phyloP scores from a whole-genome alignment of 1,139 yeast genomes.

The Lodderomyces orthopsilosis region DNA sequence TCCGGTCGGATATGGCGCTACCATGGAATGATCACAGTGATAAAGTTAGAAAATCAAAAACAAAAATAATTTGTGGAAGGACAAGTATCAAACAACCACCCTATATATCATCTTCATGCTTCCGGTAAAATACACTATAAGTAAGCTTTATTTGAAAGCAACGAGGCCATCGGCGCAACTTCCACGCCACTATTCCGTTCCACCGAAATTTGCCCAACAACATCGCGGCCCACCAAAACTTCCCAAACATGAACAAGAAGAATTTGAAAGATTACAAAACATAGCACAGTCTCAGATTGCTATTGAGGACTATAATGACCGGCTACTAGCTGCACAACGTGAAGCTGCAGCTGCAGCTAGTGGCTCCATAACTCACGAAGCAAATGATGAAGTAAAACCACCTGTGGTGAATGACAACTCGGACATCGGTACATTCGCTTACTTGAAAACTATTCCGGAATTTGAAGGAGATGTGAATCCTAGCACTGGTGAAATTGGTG shows the following conservation, averaged over 20 bases:
- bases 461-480: conserved; percentile 96
- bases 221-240: conserved; percentile 81
- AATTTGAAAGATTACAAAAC: conserved; percentile 81
- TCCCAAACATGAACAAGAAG: conserved; percentile 86
- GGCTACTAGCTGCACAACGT: conserved; percentile 19
- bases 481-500: conserved; percentile 90
- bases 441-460: conserved; percentile 80
- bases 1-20: conserved; percentile 1
- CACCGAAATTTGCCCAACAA: conserved; percentile 25
- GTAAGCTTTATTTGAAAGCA: not conserved
- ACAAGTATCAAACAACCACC: not conserved
- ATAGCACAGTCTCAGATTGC: conserved; percentile 80
- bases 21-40: not conserved
- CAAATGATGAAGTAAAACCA: conserved; percentile 23
- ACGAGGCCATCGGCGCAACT: not conserved
- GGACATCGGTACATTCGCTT: conserved; percentile 64
- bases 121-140: not conserved
- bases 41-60: too few relatives aligned
- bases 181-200: conserved; percentile 8
- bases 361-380: not conserved
- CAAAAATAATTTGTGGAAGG: too few relatives aligned
- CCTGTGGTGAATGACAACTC: conserved; percentile 19
- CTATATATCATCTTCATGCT: not conserved
- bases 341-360: conserved; percentile 10
- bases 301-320: conserved; percentile 68